Conservation (phyloP, 352 stramenopile genomes). For the Globisporangium splendens region DNA sequence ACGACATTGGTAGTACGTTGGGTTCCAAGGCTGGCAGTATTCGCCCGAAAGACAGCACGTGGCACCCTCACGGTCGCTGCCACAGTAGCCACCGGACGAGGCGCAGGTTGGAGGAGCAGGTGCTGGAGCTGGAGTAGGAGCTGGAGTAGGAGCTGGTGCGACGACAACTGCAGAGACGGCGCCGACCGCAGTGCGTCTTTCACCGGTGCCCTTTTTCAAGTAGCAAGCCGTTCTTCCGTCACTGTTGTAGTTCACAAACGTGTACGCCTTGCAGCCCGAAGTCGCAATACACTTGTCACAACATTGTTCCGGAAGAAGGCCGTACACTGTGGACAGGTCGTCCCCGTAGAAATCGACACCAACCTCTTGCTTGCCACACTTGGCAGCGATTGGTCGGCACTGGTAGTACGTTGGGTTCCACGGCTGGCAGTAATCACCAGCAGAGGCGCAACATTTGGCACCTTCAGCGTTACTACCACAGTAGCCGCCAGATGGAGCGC, state of each 20-base stretch:
- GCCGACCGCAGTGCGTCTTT: background rate
- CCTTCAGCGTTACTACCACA: conserved; percentile 1
- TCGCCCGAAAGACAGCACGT: conserved; percentile 3
- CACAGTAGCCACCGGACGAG: background rate
- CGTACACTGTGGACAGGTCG: conserved; percentile 8
- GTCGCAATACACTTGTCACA: conserved; percentile 11
- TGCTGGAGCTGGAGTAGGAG: background rate
- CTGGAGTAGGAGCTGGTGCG: background rate
- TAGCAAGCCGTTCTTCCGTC: background rate
- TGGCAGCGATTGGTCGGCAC: conserved; percentile 10
- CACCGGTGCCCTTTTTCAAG: background rate
- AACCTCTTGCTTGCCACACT: background rate
- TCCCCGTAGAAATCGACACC: conserved; percentile 8
- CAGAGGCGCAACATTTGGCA: conserved; percentile 3
- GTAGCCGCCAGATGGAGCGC: background rate
- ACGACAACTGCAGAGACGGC: background rate
- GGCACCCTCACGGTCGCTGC: background rate
- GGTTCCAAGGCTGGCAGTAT: conserved; percentile 22
- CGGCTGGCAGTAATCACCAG: conserved; percentile 23
- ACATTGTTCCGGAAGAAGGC: conserved; percentile 4
- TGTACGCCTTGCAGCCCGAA: conserved; percentile 11
- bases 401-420: conserved; percentile 27
- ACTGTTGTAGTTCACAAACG: conserved; percentile 11
- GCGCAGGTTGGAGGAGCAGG: background rate
- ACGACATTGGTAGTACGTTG: conserved; percentile 21